phyloP scores from a whole-genome alignment of 371 early-diverging fungal species.

The Saksenaea vasiformis region DNA sequence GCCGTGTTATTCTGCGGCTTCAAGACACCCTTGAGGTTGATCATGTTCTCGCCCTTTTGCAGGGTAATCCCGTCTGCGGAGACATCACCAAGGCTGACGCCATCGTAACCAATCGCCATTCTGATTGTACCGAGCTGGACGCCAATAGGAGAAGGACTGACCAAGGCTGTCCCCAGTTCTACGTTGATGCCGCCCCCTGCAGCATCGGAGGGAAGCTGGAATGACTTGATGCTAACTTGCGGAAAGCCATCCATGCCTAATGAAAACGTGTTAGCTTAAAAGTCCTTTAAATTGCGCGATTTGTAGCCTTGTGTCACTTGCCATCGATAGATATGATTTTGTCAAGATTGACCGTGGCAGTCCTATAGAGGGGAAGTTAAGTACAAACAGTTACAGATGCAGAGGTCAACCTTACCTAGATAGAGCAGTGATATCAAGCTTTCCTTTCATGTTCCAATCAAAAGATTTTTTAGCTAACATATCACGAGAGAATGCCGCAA shows the following conservation, averaged over 20 bases:
- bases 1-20: conserved; percentile 49
- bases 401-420: conserved; percentile 34
- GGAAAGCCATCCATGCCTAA: conserved; percentile 62
- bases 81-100: conserved; percentile 54
- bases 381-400: background rate
- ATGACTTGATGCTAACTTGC: conserved; percentile 53
- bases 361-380: conserved; percentile 24
- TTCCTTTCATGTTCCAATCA: conserved; percentile 59
- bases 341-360: conserved; percentile 43
- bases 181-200: conserved; percentile 60
- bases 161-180: conserved; percentile 54
- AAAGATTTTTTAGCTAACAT: conserved; percentile 56
- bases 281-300: background rate
- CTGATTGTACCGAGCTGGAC: conserved; percentile 60
- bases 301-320: conserved; percentile 13
- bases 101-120: conserved; percentile 54
- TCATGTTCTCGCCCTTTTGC: conserved; percentile 46
- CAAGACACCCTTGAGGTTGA: conserved; percentile 57
- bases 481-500: conserved; percentile 54
- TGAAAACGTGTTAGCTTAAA: background rate
- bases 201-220: conserved; percentile 61
- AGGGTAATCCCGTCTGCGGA: conserved; percentile 49
- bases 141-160: conserved; percentile 63
- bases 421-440: conserved; percentile 59
- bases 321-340: conserved; percentile 24